Evolutionary conservation across 2,329 filamentous ascomycete genomes (phyloP).

Genomic region (Aureobasidium melanogenum): DNA sequence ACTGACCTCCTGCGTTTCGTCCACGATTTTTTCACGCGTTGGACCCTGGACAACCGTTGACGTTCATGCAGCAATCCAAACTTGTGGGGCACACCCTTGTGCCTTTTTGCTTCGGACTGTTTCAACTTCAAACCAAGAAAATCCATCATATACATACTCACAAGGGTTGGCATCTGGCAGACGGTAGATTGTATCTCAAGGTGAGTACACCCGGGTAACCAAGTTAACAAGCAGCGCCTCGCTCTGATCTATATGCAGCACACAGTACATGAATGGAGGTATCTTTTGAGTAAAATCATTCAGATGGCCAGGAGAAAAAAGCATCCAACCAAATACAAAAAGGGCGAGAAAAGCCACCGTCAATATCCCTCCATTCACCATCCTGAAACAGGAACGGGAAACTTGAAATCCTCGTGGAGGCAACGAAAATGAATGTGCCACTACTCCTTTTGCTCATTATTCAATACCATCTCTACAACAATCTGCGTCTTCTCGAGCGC

Average conservation of each 20-base stretch:
- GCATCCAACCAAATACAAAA: not conserved
- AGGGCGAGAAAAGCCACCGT: not conserved
- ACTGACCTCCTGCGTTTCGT: not conserved
- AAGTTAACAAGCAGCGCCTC: not conserved
- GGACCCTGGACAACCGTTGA: not conserved
- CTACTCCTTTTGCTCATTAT: slow-evolving; percentile 54
- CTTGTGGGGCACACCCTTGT: not conserved
- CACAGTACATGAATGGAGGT: not conserved
- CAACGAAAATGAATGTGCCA: not conserved
- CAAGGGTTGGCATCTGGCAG: not conserved
- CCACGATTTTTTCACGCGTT: not conserved
- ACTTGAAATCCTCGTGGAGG: not conserved
- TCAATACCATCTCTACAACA: slow-evolving; percentile 83
- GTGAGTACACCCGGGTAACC: not conserved
- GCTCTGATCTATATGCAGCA: slow-evolving; percentile 3
- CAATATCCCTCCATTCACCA: not conserved
- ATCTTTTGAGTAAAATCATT: not conserved
- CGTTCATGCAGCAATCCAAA: not conserved
- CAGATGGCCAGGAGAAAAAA: not conserved
- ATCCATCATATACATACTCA: not conserved
- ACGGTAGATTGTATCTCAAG: not conserved
- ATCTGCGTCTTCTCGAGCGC: slow-evolving; percentile 77
- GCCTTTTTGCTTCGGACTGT: not conserved
- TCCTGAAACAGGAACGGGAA: not conserved
- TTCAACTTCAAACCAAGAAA: not conserved